phyloP scores from a whole-genome alignment of 805 yeast genomes.

The Kodamaea sagamina region DNA sequence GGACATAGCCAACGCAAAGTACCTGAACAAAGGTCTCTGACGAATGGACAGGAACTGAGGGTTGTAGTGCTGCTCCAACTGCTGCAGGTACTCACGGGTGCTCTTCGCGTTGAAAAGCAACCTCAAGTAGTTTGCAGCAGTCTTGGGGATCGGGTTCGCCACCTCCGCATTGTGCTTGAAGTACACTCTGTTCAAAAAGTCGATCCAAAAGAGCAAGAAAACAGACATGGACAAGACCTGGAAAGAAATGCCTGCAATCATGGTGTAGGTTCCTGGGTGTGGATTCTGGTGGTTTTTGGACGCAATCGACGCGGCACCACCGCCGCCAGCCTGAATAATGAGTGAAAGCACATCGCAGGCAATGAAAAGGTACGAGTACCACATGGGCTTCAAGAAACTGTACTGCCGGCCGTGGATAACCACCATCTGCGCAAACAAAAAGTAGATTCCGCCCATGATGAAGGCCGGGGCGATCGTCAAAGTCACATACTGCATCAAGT shows the following conservation, averaged over 20 bases:
- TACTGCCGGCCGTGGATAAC: slow-evolving; percentile 40
- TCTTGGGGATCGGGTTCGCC: slow-evolving; percentile 18
- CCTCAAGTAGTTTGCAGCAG: slow-evolving; percentile 29
- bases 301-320: slow-evolving; percentile 35
- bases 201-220: slow-evolving; percentile 38
- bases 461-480: slow-evolving; percentile 46
- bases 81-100: slow-evolving; percentile 23
- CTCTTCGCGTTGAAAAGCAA: slow-evolving; percentile 30
- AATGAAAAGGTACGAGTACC: slow-evolving; percentile 46
- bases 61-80: slow-evolving; percentile 35
- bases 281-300: slow-evolving; percentile 24
- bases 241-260: slow-evolving; percentile 41
- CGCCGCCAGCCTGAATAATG: slow-evolving; percentile 45
- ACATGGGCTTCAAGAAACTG: slow-evolving; percentile 42
- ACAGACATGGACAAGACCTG: slow-evolving; percentile 43
- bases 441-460: slow-evolving; percentile 46
- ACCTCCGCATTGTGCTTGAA: slow-evolving; percentile 26
- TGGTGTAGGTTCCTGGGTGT: slow-evolving; percentile 35
- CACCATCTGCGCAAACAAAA: slow-evolving; percentile 42
- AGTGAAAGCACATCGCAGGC: slow-evolving; percentile 39
- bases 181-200: slow-evolving; percentile 34
- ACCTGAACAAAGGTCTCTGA: slow-evolving; percentile 27
- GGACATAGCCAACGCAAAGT: slow-evolving; percentile 38
- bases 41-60: slow-evolving; percentile 28
- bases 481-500: slow-evolving; percentile 34